A percentile compares a stretch with the other conserved stretches of the same genome.
Conservation (phyloP, 2,329 filamentous ascomycete genomes). For the Cryphonectria nitschkei region DNA sequence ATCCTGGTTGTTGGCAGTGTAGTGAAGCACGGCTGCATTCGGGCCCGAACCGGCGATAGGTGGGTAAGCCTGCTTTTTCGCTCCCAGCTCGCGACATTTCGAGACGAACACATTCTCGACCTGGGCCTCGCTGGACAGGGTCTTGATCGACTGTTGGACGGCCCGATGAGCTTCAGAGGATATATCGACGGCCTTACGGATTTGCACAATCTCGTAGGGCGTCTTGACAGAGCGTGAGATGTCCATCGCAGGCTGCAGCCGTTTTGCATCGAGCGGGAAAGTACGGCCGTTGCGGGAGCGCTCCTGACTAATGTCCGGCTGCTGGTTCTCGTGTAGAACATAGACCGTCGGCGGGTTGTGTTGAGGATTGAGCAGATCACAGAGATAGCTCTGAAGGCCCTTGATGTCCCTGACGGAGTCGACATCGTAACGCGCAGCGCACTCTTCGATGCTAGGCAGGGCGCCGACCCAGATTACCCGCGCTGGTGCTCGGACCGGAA, state of each 20-base stretch:
- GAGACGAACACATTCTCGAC: constrained; percentile 78
- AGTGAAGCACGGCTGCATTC: constrained; percentile 88
- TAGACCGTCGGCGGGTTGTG: constrained; percentile 43
- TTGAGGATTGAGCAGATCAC: constrained; percentile 46
- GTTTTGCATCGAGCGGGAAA: constrained; percentile 50
- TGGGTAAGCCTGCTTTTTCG: constrained; percentile 80
- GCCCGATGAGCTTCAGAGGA: constrained; percentile 76
- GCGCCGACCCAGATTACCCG: constrained; percentile 67
- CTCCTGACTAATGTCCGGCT: constrained; percentile 33
- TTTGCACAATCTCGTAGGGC: constrained; percentile 80
- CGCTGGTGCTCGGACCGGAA: constrained; percentile 68
- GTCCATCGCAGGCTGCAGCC: constrained; percentile 74
- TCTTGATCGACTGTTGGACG: constrained; percentile 67
- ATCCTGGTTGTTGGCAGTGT: constrained; percentile 75
- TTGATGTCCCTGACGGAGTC: constrained; percentile 68
- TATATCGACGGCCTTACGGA: constrained; percentile 80
- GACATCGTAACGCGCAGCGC: constrained; percentile 66
- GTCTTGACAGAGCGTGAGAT: constrained; percentile 81
- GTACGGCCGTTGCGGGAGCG: constrained; percentile 38
- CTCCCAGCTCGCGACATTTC: constrained; percentile 72
- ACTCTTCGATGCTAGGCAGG: constrained; percentile 63
- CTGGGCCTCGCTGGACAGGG: constrained; percentile 76
- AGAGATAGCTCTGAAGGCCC: constrained; percentile 54
- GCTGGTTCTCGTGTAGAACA: constrained; percentile 44
- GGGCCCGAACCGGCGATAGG: constrained; percentile 84